Evolutionary conservation across 208 protist species (phyloP).

Genomic region (Leishmania aethiopica): DNA sequence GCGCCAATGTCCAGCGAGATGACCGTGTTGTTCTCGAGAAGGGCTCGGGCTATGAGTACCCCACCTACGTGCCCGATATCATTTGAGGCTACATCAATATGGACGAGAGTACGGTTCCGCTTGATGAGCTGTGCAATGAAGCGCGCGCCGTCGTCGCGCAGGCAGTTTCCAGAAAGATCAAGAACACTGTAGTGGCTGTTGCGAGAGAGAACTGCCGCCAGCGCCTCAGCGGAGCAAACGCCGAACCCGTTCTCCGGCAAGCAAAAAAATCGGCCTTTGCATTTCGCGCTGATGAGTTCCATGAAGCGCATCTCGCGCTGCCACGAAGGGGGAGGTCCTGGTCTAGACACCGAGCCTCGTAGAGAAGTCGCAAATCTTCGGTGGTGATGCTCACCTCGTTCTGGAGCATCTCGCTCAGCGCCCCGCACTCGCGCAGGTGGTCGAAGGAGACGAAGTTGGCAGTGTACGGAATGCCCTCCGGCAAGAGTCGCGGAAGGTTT

Average conservation of each 20-base stretch:
- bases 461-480: slow-evolving; percentile 82
- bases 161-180: slow-evolving; percentile 90
- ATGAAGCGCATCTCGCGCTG: slow-evolving; percentile 92
- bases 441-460: slow-evolving; percentile 91
- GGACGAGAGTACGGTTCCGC: slow-evolving; percentile 77
- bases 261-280: slow-evolving; percentile 87
- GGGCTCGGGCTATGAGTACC: slow-evolving; percentile 68
- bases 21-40: slow-evolving; percentile 91
- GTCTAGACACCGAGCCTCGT: slow-evolving; percentile 89
- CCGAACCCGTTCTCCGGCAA: slow-evolving; percentile 90
- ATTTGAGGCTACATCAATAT: slow-evolving; percentile 91
- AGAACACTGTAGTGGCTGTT: slow-evolving; percentile 90
- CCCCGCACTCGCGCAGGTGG: slow-evolving; percentile 65
- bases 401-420: slow-evolving; percentile 41
- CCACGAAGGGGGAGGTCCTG: slow-evolving; percentile 82
- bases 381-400: slow-evolving; percentile 77
- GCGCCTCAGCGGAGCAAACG: slow-evolving; percentile 63
- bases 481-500: slow-evolving; percentile 73
- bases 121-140: slow-evolving; percentile 81
- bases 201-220: slow-evolving; percentile 76
- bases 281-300: slow-evolving; percentile 89
- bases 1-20: slow-evolving; percentile 91
- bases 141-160: slow-evolving; percentile 86
- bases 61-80: slow-evolving; percentile 88
- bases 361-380: slow-evolving; percentile 80